A percentile compares a stretch with the other conserved stretches of the same genome.
Conservation (phyloP, 2,329 filamentous ascomycete genomes). For the Verticillium albo-atrum region DNA sequence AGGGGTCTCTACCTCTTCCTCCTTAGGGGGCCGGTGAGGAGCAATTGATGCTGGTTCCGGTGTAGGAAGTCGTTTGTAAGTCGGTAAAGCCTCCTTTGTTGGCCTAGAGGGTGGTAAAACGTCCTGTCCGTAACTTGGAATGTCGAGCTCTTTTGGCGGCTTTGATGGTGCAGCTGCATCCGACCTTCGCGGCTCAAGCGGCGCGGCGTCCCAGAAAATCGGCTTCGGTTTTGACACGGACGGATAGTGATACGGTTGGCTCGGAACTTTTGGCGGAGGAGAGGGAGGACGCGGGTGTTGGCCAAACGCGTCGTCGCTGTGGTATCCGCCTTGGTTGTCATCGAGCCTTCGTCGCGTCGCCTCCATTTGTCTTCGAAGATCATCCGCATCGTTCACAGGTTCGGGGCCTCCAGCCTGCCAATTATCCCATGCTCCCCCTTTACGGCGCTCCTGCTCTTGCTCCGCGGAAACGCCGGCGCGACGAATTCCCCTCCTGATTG, state of each 20-base stretch:
- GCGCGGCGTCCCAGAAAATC: conserved; percentile 35
- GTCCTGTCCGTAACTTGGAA: background rate
- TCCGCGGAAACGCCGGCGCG: conserved; percentile 53
- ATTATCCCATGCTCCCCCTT: conserved; percentile 37
- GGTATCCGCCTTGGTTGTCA: conserved; percentile 19
- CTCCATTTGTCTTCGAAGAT: conserved; percentile 49
- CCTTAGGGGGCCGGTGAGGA: conserved; percentile 33
- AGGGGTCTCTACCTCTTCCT: conserved; percentile 12
- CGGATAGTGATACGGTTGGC: conserved; percentile 48
- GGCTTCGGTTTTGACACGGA: conserved; percentile 48
- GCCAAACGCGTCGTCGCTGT: conserved; percentile 14
- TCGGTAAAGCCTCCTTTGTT: conserved; percentile 5
- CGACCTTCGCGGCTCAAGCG: conserved; percentile 10
- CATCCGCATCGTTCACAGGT: conserved; percentile 16
- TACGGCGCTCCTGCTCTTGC: conserved; percentile 51
- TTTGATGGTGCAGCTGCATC: conserved; percentile 24
- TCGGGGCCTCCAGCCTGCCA: conserved; percentile 17
- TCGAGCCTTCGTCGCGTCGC: conserved; percentile 44
- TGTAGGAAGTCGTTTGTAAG: conserved; percentile 3
- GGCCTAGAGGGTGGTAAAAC: conserved; percentile 5
- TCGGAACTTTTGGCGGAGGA: conserved; percentile 8
- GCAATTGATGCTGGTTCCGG: conserved; percentile 2
- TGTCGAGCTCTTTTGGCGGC: conserved; percentile 23
- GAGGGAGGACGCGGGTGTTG: conserved; percentile 8
- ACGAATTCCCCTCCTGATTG: conserved; percentile 50